These are phyloP conservation scores for Diplodia mutila DNA, from an alignment of 2,329 filamentous ascomycete species.

Conservation along the genomic window DNA sequence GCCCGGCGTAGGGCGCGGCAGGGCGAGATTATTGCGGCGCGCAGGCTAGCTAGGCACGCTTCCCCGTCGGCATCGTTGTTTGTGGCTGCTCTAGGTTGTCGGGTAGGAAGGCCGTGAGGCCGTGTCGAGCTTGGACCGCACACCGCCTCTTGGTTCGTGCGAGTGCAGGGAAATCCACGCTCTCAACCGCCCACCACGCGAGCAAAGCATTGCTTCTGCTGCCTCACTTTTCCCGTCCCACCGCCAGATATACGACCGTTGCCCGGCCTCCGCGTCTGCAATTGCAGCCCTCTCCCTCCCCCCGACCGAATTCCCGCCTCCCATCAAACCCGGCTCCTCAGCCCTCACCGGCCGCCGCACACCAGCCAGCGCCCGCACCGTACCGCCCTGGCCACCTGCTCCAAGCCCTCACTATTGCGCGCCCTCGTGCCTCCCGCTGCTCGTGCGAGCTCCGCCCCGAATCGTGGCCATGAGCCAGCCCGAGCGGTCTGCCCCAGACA, in stretches of 20 bases:
- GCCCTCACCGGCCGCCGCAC: slow-evolving; percentile 10
- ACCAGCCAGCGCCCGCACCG: slow-evolving; percentile 1
- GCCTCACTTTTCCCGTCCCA: slow-evolving; percentile 6
- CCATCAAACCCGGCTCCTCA: neutral
- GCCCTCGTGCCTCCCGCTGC: slow-evolving; percentile 16
- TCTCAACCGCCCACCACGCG: slow-evolving; percentile 9
- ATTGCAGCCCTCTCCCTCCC: neutral
- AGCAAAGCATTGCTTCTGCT: slow-evolving; percentile 14
- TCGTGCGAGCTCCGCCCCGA: slow-evolving; percentile 21
- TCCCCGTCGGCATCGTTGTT: slow-evolving; percentile 13
- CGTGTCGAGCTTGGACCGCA: slow-evolving; percentile 19
- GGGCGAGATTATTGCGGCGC: neutral
- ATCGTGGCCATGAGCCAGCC: slow-evolving; percentile 25
- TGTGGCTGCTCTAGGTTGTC: slow-evolving; percentile 23
- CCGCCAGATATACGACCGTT: slow-evolving; percentile 12
- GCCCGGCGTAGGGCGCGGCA: neutral
- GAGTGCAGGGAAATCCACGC: slow-evolving; percentile 23
- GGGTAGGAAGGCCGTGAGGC: slow-evolving; percentile 20
- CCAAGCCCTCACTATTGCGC: slow-evolving; percentile 8
- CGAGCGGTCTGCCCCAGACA: slow-evolving; percentile 19
- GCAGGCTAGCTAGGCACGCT: slow-evolving; percentile 4
- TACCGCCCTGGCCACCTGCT: slow-evolving; percentile 15
- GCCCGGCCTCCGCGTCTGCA: neutral
- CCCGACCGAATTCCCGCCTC: neutral
- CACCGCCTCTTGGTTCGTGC: slow-evolving; percentile 20